Conservation (phyloP, 2,329 filamentous ascomycete species). For the Trichoderma pleuroti region DNA sequence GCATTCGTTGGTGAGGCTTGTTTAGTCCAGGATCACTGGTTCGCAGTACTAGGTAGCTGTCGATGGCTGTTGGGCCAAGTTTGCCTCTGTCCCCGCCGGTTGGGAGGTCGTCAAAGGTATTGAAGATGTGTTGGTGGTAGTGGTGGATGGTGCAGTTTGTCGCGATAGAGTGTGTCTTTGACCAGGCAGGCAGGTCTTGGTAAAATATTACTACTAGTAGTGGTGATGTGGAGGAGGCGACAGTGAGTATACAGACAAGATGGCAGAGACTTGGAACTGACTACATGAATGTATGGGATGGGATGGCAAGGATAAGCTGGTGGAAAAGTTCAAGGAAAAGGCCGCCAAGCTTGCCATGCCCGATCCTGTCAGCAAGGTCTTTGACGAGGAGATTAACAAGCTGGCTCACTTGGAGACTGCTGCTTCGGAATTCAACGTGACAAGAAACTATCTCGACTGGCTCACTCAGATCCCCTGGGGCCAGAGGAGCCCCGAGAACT, state of each 20-base stretch:
- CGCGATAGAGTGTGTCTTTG: neutral
- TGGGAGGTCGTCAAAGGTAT: neutral
- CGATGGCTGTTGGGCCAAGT: neutral
- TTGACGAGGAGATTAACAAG: slow-evolving; percentile 98
- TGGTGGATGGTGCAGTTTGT: neutral
- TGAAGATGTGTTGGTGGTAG: neutral
- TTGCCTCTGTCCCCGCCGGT: neutral
- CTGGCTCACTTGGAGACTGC: slow-evolving; percentile 91
- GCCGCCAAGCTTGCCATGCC: slow-evolving; percentile 93
- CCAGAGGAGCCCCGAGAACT: slow-evolving; percentile 91
- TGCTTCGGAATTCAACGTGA: slow-evolving; percentile 97
- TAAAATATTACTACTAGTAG: neutral
- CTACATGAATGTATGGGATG: no score
- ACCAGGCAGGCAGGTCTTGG: neutral
- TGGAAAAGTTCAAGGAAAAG: slow-evolving; percentile 97
- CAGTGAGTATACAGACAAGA: neutral
- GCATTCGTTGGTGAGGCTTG: neutral
- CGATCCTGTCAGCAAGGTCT: slow-evolving; percentile 92
- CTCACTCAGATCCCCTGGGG: slow-evolving; percentile 98
- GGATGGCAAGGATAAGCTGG: slow-evolving; percentile 95
- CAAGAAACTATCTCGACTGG: slow-evolving; percentile 97
- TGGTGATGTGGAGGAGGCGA: neutral
- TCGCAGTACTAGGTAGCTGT: neutral
- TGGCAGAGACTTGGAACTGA: neutral
- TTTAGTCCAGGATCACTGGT: neutral